phyloP scores from a whole-genome alignment of 352 stramenopile species.

The Phytophthora agathidicida region DNA sequence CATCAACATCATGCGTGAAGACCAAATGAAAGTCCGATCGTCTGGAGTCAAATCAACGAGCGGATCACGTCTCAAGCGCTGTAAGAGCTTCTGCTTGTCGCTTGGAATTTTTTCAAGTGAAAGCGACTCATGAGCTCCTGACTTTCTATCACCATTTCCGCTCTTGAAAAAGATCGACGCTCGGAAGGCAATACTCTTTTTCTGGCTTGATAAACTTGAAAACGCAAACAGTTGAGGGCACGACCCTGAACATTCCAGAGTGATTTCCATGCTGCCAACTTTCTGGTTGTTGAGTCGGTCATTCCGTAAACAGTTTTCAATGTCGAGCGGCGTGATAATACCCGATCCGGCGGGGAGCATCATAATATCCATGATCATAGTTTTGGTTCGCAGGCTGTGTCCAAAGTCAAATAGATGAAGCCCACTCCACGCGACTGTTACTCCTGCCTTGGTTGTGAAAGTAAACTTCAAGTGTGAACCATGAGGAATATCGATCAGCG shows the following conservation, averaged over 20 bases:
- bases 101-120: constrained; percentile 36
- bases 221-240: constrained; percentile 60
- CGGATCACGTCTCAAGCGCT: constrained; percentile 64
- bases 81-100: constrained; percentile 54
- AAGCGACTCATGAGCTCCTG: constrained; percentile 5
- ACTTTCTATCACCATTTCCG: constrained; percentile 1
- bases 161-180: constrained; percentile 73
- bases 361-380: constrained; percentile 55
- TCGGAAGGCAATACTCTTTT: constrained; percentile 61
- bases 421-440: constrained; percentile 62
- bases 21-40: constrained; percentile 78
- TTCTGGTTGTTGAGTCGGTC: constrained; percentile 37
- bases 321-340: constrained; percentile 64
- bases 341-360: constrained; percentile 15
- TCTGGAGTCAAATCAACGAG: constrained; percentile 63
- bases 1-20: constrained; percentile 55
- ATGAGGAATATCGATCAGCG: constrained; percentile 73
- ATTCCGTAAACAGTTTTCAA: constrained; percentile 71
- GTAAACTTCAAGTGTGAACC: constrained; percentile 75
- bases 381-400: constrained; percentile 64
- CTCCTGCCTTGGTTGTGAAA: constrained; percentile 48
- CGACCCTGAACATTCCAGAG: constrained; percentile 47
- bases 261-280: constrained; percentile 53
- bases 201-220: constrained; percentile 56
- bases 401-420: constrained; percentile 86